Base-by-base conservation (phyloP, 2,329 filamentous ascomycete genomes). In the Ampelomyces quisqualis region DNA sequence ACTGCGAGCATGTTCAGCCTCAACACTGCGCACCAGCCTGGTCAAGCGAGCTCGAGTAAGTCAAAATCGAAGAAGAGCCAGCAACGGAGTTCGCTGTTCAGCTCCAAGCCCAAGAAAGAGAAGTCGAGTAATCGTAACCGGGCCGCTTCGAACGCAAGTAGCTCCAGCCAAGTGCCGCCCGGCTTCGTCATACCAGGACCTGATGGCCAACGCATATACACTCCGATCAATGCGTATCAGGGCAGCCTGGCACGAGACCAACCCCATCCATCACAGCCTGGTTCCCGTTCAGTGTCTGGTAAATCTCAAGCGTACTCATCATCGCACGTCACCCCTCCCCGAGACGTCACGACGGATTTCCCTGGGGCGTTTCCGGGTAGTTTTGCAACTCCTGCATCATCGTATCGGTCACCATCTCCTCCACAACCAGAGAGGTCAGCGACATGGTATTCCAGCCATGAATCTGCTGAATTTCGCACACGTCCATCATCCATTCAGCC, bases 171-270 rank as follows among this genome's bases (percentile, higher is more conserved):
- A 34, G 39, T 47, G 43, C 54, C 70, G 10, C 71, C 74, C 23
- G 73, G 75, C 53, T 72, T 76, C 58, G 53, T 77, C 51, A 58
- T 78, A 15, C 66, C 70, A 42, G 71, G 74, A 11, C 68, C 73
- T 24, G 74, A 77, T 53, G 73, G 76, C 37, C 63, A 70, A 40
- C 65, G 70, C 2, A 63, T 71, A 7, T 77, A 75, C 44, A 56
- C 63, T 20, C 67, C 73, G n/a, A 62, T 73, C 29, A 73, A 58
- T 28, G 47, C 69, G 13, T 70, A 73, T 38, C 69, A 71, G 41
- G 51, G 57, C 32, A 62, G 60, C 60, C 58, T 51, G 59, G 59
- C 32, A 55, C 63, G 45, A 64, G 67, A 60, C 60, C 59, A 40
- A 24, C 43, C 38, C 3, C 47, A 53, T n/a, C 53, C 59, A 20